Conservation (phyloP, 441 rosid species). For the Brassica hybrid region DNA sequence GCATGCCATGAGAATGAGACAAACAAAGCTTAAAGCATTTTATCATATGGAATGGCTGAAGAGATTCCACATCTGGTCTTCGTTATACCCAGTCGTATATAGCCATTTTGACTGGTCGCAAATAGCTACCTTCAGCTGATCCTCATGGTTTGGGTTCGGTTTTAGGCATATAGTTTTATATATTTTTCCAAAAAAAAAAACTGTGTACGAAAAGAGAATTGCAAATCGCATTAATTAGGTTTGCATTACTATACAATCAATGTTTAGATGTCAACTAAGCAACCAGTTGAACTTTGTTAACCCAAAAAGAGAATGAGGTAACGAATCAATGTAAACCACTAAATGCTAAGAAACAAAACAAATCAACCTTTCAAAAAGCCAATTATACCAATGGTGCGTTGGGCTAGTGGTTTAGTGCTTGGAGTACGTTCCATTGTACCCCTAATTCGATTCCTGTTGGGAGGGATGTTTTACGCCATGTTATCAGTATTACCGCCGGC, state of each 20-base stretch:
- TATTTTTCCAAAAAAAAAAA: not conserved
- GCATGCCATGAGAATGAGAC: not conserved
- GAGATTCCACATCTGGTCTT: not conserved
- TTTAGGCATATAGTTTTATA: not conserved
- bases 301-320: slow-evolving; percentile 8
- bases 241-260: not conserved
- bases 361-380: slow-evolving; percentile 26
- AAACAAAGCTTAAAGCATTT: not conserved
- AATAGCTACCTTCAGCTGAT: no score
- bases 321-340: slow-evolving; percentile 10
- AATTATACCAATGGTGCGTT: no score
- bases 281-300: slow-evolving; percentile 8
- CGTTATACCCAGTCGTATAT: not conserved
- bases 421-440: no score
- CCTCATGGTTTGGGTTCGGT: no score
- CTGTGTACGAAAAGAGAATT: not conserved
- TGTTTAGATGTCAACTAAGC: not conserved
- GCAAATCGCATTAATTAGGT: not conserved
- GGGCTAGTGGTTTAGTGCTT: no score
- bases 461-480: no score
- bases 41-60: not conserved
- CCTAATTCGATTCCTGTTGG: no score
- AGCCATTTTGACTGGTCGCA: no score
- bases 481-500: no score
- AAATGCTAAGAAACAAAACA: slow-evolving; percentile 21